Percentiles rank a stretch among this genome's conserved stretches.
Evolutionary conservation across 768 basidiomycete species (phyloP).

Genomic region (Suillus hirtellus): DNA sequence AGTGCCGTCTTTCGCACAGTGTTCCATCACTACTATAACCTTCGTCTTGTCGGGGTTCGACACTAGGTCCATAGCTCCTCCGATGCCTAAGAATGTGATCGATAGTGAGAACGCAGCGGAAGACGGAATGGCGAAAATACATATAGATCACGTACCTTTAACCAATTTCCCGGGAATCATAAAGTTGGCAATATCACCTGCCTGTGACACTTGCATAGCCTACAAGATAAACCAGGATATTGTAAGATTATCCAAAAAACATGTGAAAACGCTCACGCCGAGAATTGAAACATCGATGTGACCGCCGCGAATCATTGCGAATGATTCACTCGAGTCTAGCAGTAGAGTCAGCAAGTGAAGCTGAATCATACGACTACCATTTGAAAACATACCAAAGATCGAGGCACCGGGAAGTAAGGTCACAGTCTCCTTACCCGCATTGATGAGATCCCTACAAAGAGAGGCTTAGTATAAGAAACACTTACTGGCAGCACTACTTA

Average conservation of each 20-base stretch:
- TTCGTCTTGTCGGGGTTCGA: conserved; percentile 96
- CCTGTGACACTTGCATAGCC: conserved; percentile 95
- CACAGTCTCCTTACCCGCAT: conserved; percentile 93
- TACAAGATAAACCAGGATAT: conserved; percentile 29
- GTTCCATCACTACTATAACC: conserved; percentile 88
- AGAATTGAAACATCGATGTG: conserved; percentile 94
- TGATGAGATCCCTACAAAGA: conserved; percentile 75
- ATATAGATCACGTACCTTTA: conserved; percentile 50
- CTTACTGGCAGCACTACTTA: conserved; percentile 38
- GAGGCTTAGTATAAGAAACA: conserved; percentile 12
- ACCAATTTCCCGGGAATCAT: conserved; percentile 97
- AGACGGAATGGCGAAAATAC: background rate
- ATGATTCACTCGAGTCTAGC: conserved; percentile 87
- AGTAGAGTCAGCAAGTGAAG: conserved; percentile 8
- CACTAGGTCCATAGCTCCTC: conserved; percentile 95
- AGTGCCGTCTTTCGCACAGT: conserved; percentile 85
- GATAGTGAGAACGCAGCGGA: conserved; percentile 14
- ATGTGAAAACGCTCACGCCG: conserved; percentile 57
- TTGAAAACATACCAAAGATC: conserved; percentile 67
- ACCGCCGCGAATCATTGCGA: conserved; percentile 97
- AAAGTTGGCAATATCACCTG: conserved; percentile 94
- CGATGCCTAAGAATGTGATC: conserved; percentile 62
- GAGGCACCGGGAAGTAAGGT: conserved; percentile 91
- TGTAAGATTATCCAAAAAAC: conserved; percentile 5
- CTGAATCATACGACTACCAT: background rate